These are phyloP conservation scores for Typha latifolia DNA, from an alignment of 176 grass and related monocot genomes.

Conservation along the genomic window DNA sequence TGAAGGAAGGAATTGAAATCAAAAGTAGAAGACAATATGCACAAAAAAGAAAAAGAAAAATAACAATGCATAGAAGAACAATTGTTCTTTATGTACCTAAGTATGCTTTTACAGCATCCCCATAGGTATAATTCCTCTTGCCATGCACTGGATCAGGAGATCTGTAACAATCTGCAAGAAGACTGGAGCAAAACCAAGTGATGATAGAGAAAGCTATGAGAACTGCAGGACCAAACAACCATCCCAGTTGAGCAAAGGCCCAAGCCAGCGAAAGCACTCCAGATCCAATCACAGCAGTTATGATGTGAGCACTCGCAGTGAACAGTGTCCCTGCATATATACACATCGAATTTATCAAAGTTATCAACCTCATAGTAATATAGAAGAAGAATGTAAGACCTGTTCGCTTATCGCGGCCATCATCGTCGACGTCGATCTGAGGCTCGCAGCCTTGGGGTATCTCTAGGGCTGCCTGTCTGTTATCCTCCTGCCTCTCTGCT, in stretches of 20 bases:
- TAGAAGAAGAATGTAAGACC: neutral
- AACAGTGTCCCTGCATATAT: conserved; percentile 8
- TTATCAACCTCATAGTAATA: neutral
- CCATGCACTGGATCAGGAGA: conserved; percentile 13
- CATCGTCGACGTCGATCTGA: neutral
- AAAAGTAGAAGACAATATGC: neutral
- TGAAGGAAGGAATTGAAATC: neutral
- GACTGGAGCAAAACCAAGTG: conserved; percentile 14
- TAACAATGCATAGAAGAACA: neutral
- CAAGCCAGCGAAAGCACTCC: conserved; percentile 26
- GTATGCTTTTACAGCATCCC: neutral
- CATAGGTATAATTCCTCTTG: neutral
- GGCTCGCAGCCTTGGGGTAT: too few species aligned
- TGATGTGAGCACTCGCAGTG: too few species aligned
- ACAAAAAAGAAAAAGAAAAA: neutral
- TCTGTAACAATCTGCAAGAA: conserved; percentile 20
- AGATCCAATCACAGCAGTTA: conserved; percentile 20
- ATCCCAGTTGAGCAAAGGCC: conserved; percentile 19
- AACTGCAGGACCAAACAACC: conserved; percentile 5
- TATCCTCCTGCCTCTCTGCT: neutral
- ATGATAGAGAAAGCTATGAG: conserved; percentile 9
- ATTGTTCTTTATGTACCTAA: neutral
- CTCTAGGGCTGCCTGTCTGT: neutral
- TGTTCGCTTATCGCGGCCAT: neutral
- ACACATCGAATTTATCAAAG: neutral